A percentile compares a stretch with the other conserved stretches of the same genome.
phyloP scores from a whole-genome alignment of 495 filamentous ascomycete genomes.

The Aspergillus bridgeri region DNA sequence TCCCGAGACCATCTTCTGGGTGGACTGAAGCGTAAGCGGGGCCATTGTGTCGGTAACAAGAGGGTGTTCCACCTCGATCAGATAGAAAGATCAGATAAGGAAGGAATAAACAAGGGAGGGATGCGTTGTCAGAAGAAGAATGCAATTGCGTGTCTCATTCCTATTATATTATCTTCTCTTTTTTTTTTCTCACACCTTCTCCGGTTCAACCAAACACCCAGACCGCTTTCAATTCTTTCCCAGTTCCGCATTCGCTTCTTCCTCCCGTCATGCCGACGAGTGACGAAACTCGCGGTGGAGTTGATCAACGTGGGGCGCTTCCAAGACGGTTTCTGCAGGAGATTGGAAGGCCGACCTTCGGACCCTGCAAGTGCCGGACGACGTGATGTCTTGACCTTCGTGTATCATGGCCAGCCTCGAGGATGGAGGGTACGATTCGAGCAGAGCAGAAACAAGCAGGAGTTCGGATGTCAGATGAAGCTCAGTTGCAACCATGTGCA shows the following conservation, averaged over 20 bases:
- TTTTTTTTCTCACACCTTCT: background rate
- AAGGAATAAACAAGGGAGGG: background rate
- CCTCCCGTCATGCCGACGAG: background rate
- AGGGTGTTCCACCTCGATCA: background rate
- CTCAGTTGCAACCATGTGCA: background rate
- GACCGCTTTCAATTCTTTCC: background rate
- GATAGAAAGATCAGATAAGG: background rate
- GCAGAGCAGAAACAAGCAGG: background rate
- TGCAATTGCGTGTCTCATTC: background rate
- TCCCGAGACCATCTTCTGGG: constrained; percentile 67
- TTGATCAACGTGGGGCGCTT: constrained; percentile 5
- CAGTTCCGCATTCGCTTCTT: background rate
- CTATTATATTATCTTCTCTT: background rate
- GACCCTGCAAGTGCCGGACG: background rate
- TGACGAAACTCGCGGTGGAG: background rate
- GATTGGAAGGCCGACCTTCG: background rate
- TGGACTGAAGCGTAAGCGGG: constrained; percentile 57
- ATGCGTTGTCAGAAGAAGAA: background rate
- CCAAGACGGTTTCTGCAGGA: background rate
- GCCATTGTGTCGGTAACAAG: constrained; percentile 43
- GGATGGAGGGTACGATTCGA: background rate
- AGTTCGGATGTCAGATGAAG: too few relatives aligned
- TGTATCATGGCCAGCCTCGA: background rate
- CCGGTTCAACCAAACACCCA: background rate
- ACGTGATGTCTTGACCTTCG: background rate